Evolutionary conservation across 2,329 filamentous ascomycete genomes (phyloP), one percentile per base, ranked within the genome.

Genomic region (Diaporthe sp.): DNA sequence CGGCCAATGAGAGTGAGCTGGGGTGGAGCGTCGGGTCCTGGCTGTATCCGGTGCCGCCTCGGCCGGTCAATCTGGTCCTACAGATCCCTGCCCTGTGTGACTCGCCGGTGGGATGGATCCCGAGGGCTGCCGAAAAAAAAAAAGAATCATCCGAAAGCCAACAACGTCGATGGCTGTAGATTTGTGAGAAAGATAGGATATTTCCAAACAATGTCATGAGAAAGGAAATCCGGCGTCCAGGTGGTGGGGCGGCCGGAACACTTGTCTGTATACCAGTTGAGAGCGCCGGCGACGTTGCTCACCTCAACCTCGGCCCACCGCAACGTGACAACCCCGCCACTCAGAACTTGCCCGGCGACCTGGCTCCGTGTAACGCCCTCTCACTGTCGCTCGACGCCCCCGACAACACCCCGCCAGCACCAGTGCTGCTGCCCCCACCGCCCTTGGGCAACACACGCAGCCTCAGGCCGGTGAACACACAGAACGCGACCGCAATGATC

Each of bases 401-500:
- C 25, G 58, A 63, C 39, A 39, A 63, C 39, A 44, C 39, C 39
- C 37, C 58, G 10, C 58, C 58, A 19, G 35, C 56, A 39, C 56
- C 58, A 39, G 15, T 39, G 15, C 37, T 37, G n/a, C 19, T 32
- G 32, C 35, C 32, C 22, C 58, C 37, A 44, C 76, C 81, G 80
- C 72, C 81, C 74, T 77, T 44, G n/a, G 58, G 37, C 55, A 47
- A 8, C 35, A 19, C 37, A 25, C 68, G 47, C 30, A 76, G 73
- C 55, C 51, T 71, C 37, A 76, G 30, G 9, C 75, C 75, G 7
- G 70, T 68, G 12, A 42, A 74, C 70, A 81, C 75, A 30, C 72
- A 75, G n/a, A 81, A 65, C 3, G 42, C 75, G 71, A 80, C 78
- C 55, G 76, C 78, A 51, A 78, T 58, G 25, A 81, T 80, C 72